A percentile compares a stretch with the other conserved stretches of the same genome.
Evolutionary conservation across 2,329 filamentous ascomycete species (phyloP).

Genomic region (Nothomitra cinnamomea): DNA sequence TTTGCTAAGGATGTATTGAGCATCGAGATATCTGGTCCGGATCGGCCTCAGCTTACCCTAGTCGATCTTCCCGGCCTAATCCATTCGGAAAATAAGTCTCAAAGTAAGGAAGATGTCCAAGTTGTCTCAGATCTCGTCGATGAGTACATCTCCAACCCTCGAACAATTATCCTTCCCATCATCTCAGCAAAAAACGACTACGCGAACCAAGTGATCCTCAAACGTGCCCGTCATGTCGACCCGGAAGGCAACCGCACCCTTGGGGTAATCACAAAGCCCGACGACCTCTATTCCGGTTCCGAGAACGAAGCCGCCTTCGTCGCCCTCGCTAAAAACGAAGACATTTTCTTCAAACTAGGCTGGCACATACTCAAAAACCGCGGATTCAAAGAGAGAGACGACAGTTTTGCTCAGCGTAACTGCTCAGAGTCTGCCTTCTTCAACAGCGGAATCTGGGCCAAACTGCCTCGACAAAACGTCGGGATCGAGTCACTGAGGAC

Average conservation of each 20-base stretch:
- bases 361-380: conserved; percentile 13
- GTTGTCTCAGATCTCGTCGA: conserved; percentile 29
- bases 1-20: conserved; percentile 10
- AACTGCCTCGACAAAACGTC: conserved; percentile 14
- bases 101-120: conserved; percentile 27
- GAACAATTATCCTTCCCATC: conserved; percentile 30
- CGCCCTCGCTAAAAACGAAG: conserved; percentile 15
- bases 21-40: conserved; percentile 9
- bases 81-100: conserved; percentile 27
- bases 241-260: conserved; percentile 18
- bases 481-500: conserved; percentile 18
- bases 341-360: conserved; percentile 13
- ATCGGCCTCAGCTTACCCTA: conserved; percentile 29
- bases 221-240: conserved; percentile 17
- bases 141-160: conserved; percentile 23
- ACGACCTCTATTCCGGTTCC: conserved; percentile 16
- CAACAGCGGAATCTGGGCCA: conserved; percentile 14
- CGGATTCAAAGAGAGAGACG: conserved; percentile 18
- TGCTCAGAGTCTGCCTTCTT: conserved; percentile 26
- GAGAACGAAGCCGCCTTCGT: conserved; percentile 15
- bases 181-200: conserved; percentile 26
- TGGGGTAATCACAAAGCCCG: conserved; percentile 24
- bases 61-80: conserved; percentile 41
- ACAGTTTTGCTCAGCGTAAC: conserved; percentile 22
- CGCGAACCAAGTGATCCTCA: conserved; percentile 23